A percentile compares a stretch with the other conserved stretches of the same genome.
phyloP scores from a whole-genome alignment of 2,329 filamentous ascomycete genomes.

The Beauveria australis region DNA sequence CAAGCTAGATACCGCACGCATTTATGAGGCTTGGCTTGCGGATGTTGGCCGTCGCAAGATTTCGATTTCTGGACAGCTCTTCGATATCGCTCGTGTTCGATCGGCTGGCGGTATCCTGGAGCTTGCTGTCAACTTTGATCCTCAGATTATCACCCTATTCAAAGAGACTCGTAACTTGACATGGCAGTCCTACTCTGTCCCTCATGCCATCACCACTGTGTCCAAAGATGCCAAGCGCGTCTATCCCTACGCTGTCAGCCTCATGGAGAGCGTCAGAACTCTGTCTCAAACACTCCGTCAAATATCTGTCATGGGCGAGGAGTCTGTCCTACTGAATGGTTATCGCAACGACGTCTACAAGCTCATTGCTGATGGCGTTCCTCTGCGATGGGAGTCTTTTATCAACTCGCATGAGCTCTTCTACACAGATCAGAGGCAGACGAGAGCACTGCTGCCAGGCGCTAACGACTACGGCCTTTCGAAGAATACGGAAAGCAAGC shows the following conservation, averaged over 20 bases:
- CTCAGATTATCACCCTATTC: conserved; percentile 94
- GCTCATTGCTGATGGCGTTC: conserved; percentile 78
- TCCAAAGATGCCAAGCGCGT: conserved; percentile 98
- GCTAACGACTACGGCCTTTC: conserved; percentile 34
- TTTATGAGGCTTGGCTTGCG: conserved; percentile 91
- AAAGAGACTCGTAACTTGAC: conserved; percentile 95
- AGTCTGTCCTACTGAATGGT: conserved; percentile 78
- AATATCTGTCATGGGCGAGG: conserved; percentile 78
- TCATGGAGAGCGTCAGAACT: conserved; percentile 98
- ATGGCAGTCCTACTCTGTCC: conserved; percentile 91
- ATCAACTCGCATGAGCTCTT: conserved; percentile 90
- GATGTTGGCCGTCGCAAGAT: conserved; percentile 85
- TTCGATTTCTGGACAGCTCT: conserved; percentile 84
- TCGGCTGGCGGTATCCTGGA: conserved; percentile 86
- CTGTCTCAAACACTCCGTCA: conserved; percentile 80
- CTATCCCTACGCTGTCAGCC: conserved; percentile 92
- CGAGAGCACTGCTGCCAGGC: conserved; percentile 33
- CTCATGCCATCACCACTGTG: conserved; percentile 88
- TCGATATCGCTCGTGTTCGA: conserved; percentile 79
- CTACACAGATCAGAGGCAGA: conserved; percentile 44
- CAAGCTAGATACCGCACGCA: conserved; percentile 87
- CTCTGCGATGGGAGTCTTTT: conserved; percentile 94
- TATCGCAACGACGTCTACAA: conserved; percentile 86
- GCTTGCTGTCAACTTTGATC: conserved; percentile 90
- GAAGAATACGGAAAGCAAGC: conserved; percentile 72